Evolutionary conservation across 345 rosid species (phyloP), one percentile per base, ranked within the genome.

Genomic region (Anastatica hierochuntica): DNA sequence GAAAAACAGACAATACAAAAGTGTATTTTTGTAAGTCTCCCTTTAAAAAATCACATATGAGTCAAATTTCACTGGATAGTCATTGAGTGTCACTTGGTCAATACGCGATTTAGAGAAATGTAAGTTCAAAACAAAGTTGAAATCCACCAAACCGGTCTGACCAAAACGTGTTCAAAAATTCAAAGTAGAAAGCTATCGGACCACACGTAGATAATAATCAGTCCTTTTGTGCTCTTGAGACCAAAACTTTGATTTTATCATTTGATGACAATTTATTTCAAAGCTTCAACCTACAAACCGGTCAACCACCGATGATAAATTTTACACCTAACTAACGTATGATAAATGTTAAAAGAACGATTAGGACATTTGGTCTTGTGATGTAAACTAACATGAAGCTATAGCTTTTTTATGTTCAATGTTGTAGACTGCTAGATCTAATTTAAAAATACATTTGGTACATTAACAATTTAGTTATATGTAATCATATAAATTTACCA

Each of bases 221-320:
- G 17, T 48, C 21, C 20, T 40, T 48, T 64, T 48, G 56, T 56
- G 62, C 68, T n/a, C n/a, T n/a, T n/a, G n/a, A n/a, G n/a, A n/a
- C n/a, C n/a, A n/a, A 40, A 23, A 31, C 41, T 64, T 56, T 24
- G 56, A 48, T 48, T 23, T 23, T n/a, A 64, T 64, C 63, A 56
- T 64, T 64, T 49, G n/a, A 64, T 64, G 69, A 40, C 50, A 20
- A 64, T 31, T 47, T 43, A 39, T 55, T 64, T 42, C 23, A 64
- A n/a, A n/a, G n/a, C 56, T 12, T 41, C 56, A 48, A 64, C 56
- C 62, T 31, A 56, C 56, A 64, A 56, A 64, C 45, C 51, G 63
- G 69, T 55, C 69, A 64, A 56, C 57, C 8, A 64, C 63, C 50
- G n/a, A 20, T n/a, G 48, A 33, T 10, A 48, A 64, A 64, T 56